Evolutionary conservation across 108 stramenopile genomes (phyloP).

Genomic region (Conticribra guillardii): DNA sequence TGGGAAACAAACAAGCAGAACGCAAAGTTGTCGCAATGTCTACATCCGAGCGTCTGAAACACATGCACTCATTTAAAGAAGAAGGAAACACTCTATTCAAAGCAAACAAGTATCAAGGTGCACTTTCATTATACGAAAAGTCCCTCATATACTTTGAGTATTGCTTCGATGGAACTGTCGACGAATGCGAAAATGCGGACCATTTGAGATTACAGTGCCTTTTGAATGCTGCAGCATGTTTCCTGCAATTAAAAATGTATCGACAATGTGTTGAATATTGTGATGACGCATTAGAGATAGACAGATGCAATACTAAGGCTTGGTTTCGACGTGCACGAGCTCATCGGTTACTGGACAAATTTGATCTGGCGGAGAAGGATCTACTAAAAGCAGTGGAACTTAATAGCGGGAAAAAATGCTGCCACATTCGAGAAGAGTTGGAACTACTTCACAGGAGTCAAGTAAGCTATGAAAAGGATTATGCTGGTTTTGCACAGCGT

Average conservation of each 20-base stretch:
- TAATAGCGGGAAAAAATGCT: not conserved
- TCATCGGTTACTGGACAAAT: slow-evolving; percentile 6
- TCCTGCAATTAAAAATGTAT: slow-evolving; percentile 14
- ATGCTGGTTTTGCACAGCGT: slow-evolving; percentile 5
- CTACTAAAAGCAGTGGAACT: not conserved
- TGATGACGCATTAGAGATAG: slow-evolving; percentile 19
- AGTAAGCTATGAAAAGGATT: not conserved
- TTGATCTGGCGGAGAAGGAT: slow-evolving; percentile 14
- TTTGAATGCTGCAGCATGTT: slow-evolving; percentile 25
- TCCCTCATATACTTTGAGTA: slow-evolving; percentile 31
- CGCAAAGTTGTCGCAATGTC: slow-evolving; percentile 21
- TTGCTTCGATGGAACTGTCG: slow-evolving; percentile 18
- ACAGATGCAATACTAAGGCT: slow-evolving; percentile 11
- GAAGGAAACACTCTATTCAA: slow-evolving; percentile 20
- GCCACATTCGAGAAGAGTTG: slow-evolving; percentile 2
- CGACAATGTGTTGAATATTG: slow-evolving; percentile 17
- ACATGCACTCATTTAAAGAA: slow-evolving; percentile 24
- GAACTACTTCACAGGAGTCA: not conserved
- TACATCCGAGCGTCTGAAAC: slow-evolving; percentile 9
- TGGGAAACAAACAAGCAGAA: slow-evolving; percentile 24
- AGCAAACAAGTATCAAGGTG: slow-evolving; percentile 9
- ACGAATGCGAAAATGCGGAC: slow-evolving; percentile 7
- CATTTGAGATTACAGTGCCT: slow-evolving; percentile 13
- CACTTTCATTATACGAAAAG: slow-evolving; percentile 13
- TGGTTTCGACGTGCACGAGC: slow-evolving; percentile 23